These are phyloP conservation scores for Penicillium egyptiacum DNA, from an alignment of 495 filamentous ascomycete genomes.

Conservation along the genomic window DNA sequence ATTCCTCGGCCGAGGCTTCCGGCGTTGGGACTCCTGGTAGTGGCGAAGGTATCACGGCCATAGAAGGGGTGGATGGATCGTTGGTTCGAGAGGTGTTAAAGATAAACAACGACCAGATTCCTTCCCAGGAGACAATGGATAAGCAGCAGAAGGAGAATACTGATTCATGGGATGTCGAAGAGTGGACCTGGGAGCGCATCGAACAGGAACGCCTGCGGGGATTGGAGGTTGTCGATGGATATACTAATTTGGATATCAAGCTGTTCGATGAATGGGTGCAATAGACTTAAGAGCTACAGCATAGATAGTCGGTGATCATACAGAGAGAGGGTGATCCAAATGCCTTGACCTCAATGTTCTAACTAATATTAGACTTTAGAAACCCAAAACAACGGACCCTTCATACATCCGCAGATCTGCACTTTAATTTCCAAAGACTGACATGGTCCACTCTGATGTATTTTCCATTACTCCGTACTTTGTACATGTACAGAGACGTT, in stretches of 20 bases:
- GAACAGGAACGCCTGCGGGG: slow-evolving; percentile 59
- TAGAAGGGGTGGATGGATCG: slow-evolving; percentile 35
- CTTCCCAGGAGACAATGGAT: slow-evolving; percentile 28
- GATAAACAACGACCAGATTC: slow-evolving; percentile 33
- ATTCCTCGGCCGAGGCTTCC: slow-evolving; percentile 35
- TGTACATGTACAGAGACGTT: not conserved
- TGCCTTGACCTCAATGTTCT: not conserved
- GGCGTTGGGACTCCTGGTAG: slow-evolving; percentile 36
- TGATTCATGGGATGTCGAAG: slow-evolving; percentile 37
- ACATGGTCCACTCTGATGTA: not conserved
- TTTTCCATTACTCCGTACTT: too few relatives aligned
- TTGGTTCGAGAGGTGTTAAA: slow-evolving; percentile 42
- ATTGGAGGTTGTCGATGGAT: slow-evolving; percentile 52
- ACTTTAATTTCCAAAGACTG: not conserved
- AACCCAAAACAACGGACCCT: not conserved
- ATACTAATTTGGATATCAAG: slow-evolving; percentile 50
- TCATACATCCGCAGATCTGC: slow-evolving; percentile 1
- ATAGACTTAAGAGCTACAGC: slow-evolving; percentile 1
- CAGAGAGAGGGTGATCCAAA: slow-evolving; percentile 6
- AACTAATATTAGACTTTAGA: not conserved
- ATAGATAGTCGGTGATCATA: not conserved
- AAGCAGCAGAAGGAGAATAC: slow-evolving; percentile 37
- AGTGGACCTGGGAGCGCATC: slow-evolving; percentile 56
- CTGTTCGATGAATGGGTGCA: slow-evolving; percentile 43
- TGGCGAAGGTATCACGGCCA: slow-evolving; percentile 38